These are phyloP conservation scores for Teunomyces lycoperdinae DNA, from an alignment of 805 yeast species.

Conservation along the genomic window DNA sequence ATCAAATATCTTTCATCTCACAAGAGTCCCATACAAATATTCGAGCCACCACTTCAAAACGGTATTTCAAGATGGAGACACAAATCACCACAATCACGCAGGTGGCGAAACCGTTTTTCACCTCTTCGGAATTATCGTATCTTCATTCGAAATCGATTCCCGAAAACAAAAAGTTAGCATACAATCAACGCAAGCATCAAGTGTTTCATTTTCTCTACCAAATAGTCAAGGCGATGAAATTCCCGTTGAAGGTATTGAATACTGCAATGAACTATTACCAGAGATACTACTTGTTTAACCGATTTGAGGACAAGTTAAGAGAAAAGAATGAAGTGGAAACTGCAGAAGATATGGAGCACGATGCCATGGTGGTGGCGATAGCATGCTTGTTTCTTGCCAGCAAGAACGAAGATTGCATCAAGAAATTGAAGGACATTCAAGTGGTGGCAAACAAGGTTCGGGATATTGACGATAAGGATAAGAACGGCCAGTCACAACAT, in stretches of 20 bases:
- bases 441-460: constrained; percentile 44
- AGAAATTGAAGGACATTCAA: constrained; percentile 64
- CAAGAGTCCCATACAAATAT: too few species aligned
- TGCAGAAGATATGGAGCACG: constrained; percentile 29
- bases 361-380: constrained; percentile 61
- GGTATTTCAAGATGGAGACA: constrained; percentile 1
- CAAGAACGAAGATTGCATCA: constrained; percentile 82
- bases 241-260: constrained; percentile 69
- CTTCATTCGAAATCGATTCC: constrained; percentile 53
- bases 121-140: constrained; percentile 49
- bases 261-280: constrained; percentile 74
- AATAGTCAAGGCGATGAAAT: constrained; percentile 51
- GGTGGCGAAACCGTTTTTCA: constrained; percentile 60
- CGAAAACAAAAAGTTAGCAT: constrained; percentile 42
- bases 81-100: constrained; percentile 22
- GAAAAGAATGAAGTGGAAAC: constrained; percentile 26
- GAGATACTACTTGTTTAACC: constrained; percentile 63
- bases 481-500: constrained; percentile 9
- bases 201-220: constrained; percentile 54
- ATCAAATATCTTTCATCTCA: neutral
- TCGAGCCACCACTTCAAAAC: too few species aligned
- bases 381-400: constrained; percentile 69
- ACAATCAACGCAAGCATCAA: constrained; percentile 51
- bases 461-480: constrained; percentile 34
- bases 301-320: constrained; percentile 39